Evolutionary conservation across 495 filamentous ascomycete genomes (phyloP), one percentile per base, ranked within the genome.

Genomic region (Rostrohypoxylon terebratum): DNA sequence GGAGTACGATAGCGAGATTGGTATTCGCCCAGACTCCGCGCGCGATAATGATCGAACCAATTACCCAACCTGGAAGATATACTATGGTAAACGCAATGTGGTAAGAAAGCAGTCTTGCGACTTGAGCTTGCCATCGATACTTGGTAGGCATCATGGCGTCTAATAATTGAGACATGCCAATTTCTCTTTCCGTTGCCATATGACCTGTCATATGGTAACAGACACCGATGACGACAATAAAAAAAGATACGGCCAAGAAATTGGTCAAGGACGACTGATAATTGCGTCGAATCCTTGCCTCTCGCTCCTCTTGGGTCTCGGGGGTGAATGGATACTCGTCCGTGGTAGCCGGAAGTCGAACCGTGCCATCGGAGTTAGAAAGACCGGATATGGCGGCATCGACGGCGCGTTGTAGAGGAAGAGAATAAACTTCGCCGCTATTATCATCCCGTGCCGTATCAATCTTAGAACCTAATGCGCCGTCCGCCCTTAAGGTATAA

Each of bases 61-160:
- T 78, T 1, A 94, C 83, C 91, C 92, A 94, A 2, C 88, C 88
- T 1, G 89, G 87, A 8, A 87, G 76, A 74, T 94, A 96, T 9
- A 92, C 82, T 7, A 88, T 65, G 53, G 88, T 86, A 75, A 94
- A 92, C 1, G 91, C 85, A 10, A 92, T 60, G 73, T 92, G 89
- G 69, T 92, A 89, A 0, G 90, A 87, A 21, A 90, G 59, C 9
- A 94, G 78, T 3, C 93, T 84, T 16, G 89, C 87, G 28, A 86
- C 81, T 81, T 94, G 92, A 13, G 88, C 88, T 72, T 91, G 77
- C 90, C 91, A 93, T 13, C 83, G 81, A 23, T 82, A 81, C 23
- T 79, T 77, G 68, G 90, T 91, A 20, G 90, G 88, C 87, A 94
- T 93, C 89, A 93, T 94, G 40, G 92, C 90, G 78, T 96, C 93